These are phyloP conservation scores for Pseudozyma sp. DNA, from an alignment of 1,284 basidiomycete species.

Conservation along the genomic window DNA sequence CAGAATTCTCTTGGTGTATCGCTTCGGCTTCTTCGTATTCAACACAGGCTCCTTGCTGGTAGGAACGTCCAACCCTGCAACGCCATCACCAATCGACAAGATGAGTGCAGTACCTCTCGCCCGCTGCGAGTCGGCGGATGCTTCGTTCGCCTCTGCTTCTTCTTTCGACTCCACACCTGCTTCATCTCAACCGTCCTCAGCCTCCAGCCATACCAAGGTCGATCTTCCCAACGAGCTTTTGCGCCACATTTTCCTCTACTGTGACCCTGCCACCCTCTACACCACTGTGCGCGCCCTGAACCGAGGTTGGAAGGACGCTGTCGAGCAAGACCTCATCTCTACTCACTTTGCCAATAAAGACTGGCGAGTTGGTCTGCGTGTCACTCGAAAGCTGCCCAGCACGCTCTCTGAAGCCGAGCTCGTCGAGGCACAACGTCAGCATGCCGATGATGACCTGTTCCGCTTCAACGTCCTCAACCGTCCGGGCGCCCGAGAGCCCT, in stretches of 20 bases:
- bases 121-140: conserved; percentile 36
- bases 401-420: conserved; percentile 25
- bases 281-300: conserved; percentile 55
- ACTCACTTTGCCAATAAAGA: conserved; percentile 50
- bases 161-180: conserved; percentile 19
- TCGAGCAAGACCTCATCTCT: conserved; percentile 53
- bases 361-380: conserved; percentile 60
- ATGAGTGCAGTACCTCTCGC: conserved; percentile 43
- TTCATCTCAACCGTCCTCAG: conserved; percentile 30
- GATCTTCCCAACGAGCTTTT: conserved; percentile 59
- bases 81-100: conserved; percentile 9
- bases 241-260: conserved; percentile 60
- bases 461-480: conserved; percentile 45
- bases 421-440: conserved; percentile 29
- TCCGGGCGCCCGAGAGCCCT: conserved; percentile 41
- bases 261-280: conserved; percentile 63
- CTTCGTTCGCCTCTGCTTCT: conserved; percentile 21
- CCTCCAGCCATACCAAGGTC: conserved; percentile 16
- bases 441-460: conserved; percentile 37
- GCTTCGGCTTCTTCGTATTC: not conserved
- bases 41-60: not conserved
- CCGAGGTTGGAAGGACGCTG: conserved; percentile 50
- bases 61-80: not conserved
- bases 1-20: too few species aligned
- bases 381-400: conserved; percentile 46